Evolutionary conservation across 2,329 filamentous ascomycete genomes (phyloP).

Genomic region (Cercospora zeina): DNA sequence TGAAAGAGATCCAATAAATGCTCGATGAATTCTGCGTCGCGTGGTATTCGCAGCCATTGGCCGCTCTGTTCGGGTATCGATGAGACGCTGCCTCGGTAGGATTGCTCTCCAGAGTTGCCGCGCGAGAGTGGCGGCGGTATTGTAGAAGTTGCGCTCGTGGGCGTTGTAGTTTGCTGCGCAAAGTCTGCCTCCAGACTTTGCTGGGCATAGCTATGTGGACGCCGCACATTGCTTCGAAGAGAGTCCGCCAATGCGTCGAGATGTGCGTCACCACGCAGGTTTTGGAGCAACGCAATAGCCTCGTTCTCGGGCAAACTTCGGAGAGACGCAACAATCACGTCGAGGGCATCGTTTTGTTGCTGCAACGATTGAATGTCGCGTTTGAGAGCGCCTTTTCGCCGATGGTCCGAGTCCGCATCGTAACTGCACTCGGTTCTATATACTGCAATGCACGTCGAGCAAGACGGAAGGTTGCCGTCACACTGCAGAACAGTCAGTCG

Average conservation of each 20-base stretch:
- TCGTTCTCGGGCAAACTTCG: constrained; percentile 49
- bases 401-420: constrained; percentile 52
- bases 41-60: constrained; percentile 38
- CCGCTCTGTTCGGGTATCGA: constrained; percentile 18
- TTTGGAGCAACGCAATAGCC: constrained; percentile 46
- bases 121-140: constrained; percentile 19
- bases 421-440: constrained; percentile 55
- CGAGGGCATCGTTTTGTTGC: constrained; percentile 41
- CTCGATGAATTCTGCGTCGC: constrained; percentile 41
- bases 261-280: constrained; percentile 45
- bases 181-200: constrained; percentile 41
- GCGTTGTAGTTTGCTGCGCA: constrained; percentile 33
- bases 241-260: constrained; percentile 46
- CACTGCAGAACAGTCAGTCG: constrained; percentile 42
- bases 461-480: constrained; percentile 52
- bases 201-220: constrained; percentile 39
- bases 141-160: constrained; percentile 23
- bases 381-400: constrained; percentile 47
- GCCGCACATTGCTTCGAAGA: constrained; percentile 43
- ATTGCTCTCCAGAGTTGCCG: constrained; percentile 26
- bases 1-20: constrained; percentile 42
- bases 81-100: constrained; percentile 8
- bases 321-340: constrained; percentile 48
- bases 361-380: constrained; percentile 44
- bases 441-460: constrained; percentile 54